Percentiles rank a stretch among this genome's conserved stretches.
phyloP scores from a whole-genome alignment of 805 yeast species.

The Maudiozyma saulgeensis region DNA sequence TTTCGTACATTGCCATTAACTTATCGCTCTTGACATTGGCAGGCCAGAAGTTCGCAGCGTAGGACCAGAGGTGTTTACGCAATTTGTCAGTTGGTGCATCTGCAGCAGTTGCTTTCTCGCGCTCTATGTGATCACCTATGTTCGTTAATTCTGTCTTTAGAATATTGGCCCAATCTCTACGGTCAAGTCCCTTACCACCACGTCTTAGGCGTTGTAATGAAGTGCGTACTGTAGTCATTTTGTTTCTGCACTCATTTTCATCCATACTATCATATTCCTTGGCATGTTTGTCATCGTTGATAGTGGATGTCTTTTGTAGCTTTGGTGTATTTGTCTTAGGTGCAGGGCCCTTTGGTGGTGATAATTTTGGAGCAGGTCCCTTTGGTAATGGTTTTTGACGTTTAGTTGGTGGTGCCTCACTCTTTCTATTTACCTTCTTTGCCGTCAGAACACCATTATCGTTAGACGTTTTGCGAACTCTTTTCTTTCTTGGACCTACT shows the following conservation, averaged over 20 bases:
- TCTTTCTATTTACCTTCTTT: not conserved
- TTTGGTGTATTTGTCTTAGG: not conserved
- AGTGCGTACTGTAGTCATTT: constrained; percentile 56
- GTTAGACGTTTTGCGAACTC: constrained; percentile 18
- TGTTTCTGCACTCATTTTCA: constrained; percentile 53
- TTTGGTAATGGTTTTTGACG: constrained; percentile 22
- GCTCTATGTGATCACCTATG: constrained; percentile 63
- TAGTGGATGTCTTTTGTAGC: not conserved
- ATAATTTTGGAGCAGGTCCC: constrained; percentile 15
- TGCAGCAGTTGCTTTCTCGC: constrained; percentile 25
- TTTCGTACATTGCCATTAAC: constrained; percentile 66
- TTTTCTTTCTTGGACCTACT: constrained; percentile 24
- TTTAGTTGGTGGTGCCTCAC: constrained; percentile 16
- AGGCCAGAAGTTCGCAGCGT: constrained; percentile 82
- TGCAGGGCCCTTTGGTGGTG: constrained; percentile 3
- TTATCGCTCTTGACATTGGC: constrained; percentile 66
- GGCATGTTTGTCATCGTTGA: constrained; percentile 9
- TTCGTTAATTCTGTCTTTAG: constrained; percentile 57
- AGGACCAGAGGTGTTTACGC: constrained; percentile 71
- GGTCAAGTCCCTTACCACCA: constrained; percentile 65
- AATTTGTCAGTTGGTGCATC: constrained; percentile 30
- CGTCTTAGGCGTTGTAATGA: constrained; percentile 57
- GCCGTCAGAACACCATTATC: not conserved
- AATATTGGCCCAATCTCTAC: constrained; percentile 67
- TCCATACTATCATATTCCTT: constrained; percentile 72